Conservation (phyloP, 306 rosid species). For the Vigna trinervia region DNA sequence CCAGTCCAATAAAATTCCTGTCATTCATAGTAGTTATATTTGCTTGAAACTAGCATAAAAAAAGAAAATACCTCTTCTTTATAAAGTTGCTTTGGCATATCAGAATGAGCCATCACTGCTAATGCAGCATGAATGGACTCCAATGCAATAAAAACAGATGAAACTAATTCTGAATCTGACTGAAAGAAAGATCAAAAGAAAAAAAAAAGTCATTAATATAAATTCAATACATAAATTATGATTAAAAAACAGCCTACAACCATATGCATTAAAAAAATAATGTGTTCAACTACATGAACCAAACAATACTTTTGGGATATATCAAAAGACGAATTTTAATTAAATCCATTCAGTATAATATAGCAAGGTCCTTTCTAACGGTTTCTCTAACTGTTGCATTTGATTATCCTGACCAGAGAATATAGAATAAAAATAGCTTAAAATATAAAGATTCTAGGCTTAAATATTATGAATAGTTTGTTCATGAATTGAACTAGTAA, state of each 20-base stretch:
- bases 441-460: background rate
- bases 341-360: background rate
- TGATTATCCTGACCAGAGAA: background rate
- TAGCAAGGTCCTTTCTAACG: background rate
- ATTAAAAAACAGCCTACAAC: background rate
- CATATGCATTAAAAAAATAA: conserved; percentile 1
- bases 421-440: conserved; percentile 6
- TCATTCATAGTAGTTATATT: conserved; percentile 13
- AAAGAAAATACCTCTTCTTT: conserved; percentile 80
- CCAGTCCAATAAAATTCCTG: conserved; percentile 5
- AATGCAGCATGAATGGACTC: conserved; percentile 98
- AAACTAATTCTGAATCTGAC: conserved; percentile 82
- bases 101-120: conserved; percentile 79
- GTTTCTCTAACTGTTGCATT: conserved; percentile 1
- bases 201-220: background rate
- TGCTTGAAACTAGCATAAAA: conserved; percentile 28
- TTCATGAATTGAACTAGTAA: background rate
- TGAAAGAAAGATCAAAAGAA: conserved; percentile 54
- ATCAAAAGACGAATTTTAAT: conserved; percentile 12
- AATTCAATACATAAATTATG: conserved; percentile 2
- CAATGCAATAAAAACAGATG: conserved; percentile 75
- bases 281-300: background rate
- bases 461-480: background rate
- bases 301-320: background rate
- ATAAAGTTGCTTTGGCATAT: conserved; percentile 95